phyloP scores from a whole-genome alignment of 805 yeast genomes.

The Pichia scutulata region DNA sequence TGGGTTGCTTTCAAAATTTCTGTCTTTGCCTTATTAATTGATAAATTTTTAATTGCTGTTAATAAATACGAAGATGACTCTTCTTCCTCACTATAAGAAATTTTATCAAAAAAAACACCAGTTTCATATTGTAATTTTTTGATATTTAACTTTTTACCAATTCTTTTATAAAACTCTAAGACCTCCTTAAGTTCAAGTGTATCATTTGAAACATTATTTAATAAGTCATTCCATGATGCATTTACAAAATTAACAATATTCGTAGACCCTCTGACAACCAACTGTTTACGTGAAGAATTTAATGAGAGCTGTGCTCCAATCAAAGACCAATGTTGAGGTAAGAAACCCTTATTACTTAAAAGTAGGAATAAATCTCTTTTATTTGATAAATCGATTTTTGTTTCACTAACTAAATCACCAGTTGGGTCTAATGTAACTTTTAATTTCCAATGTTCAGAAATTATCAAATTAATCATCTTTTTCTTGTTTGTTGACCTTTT shows the following conservation, averaged over 20 bases:
- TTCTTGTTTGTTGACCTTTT: constrained; percentile 14
- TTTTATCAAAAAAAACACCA: constrained; percentile 28
- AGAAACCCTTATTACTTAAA: constrained; percentile 25
- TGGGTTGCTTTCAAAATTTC: constrained; percentile 24
- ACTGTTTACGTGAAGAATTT: constrained; percentile 18
- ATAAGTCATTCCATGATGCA: constrained; percentile 27
- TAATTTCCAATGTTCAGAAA: constrained; percentile 23
- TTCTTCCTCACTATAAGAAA: constrained; percentile 15
- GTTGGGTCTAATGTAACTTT: constrained; percentile 10
- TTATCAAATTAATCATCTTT: constrained; percentile 16
- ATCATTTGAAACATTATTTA: constrained; percentile 20
- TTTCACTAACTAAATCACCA: constrained; percentile 9
- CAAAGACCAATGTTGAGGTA: constrained; percentile 29
- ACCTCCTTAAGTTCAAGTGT: constrained; percentile 18
- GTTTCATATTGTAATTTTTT: constrained; percentile 20
- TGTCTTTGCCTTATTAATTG: constrained; percentile 21
- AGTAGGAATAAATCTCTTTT: constrained; percentile 27
- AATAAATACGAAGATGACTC: constrained; percentile 15
- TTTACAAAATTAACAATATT: constrained; percentile 26
- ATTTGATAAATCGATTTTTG: constrained; percentile 21
- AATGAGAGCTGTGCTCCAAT: constrained; percentile 29
- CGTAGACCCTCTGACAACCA: constrained; percentile 24
- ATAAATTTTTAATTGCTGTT: constrained; percentile 21
- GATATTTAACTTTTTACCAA: constrained; percentile 18
- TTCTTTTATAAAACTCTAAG: constrained; percentile 12